These are phyloP conservation scores for Pseudonitzschia multistriata DNA, from an alignment of 108 stramenopile species.

Conservation along the genomic window DNA sequence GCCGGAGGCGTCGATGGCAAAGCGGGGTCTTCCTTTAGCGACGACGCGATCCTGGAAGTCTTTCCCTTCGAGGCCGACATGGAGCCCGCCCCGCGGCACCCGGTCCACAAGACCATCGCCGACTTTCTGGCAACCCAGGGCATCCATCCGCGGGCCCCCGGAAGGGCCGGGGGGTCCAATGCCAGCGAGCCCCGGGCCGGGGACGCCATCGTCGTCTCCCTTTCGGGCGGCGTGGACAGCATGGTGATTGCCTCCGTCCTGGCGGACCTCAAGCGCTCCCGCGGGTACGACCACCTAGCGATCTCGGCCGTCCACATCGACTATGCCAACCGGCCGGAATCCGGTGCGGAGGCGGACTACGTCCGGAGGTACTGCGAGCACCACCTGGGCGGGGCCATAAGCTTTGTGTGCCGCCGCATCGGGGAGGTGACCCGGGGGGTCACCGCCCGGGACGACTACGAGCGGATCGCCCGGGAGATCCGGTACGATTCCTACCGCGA, in stretches of 20 bases:
- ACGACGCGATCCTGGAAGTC: constrained; percentile 75
- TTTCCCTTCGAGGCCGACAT: constrained; percentile 76
- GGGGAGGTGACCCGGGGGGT: constrained; percentile 90
- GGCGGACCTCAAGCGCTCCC: constrained; percentile 48
- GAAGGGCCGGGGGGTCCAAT: neutral
- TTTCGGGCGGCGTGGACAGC: constrained; percentile 97
- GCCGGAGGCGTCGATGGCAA: neutral
- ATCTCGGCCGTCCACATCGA: constrained; percentile 89
- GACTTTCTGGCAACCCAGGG: constrained; percentile 48
- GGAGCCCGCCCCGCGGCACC: constrained; percentile 47
- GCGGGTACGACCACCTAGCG: constrained; percentile 39
- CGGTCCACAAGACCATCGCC: constrained; percentile 62
- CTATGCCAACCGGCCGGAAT: constrained; percentile 96
- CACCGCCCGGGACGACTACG: constrained; percentile 93
- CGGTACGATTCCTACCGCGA: constrained; percentile 85
- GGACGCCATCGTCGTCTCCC: constrained; percentile 70
- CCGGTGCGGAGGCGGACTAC: constrained; percentile 83
- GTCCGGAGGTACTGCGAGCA: constrained; percentile 75
- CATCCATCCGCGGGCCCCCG: constrained; percentile 15
- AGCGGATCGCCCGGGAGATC: constrained; percentile 79
- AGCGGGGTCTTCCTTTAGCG: too few species aligned
- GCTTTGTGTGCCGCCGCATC: constrained; percentile 68
- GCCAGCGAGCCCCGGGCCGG: neutral
- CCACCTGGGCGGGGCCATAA: constrained; percentile 36
- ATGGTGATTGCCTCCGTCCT: constrained; percentile 94